These are phyloP conservation scores for Vitellaria paradoxa DNA, from an alignment of 179 eudicot genomes.

Conservation along the genomic window DNA sequence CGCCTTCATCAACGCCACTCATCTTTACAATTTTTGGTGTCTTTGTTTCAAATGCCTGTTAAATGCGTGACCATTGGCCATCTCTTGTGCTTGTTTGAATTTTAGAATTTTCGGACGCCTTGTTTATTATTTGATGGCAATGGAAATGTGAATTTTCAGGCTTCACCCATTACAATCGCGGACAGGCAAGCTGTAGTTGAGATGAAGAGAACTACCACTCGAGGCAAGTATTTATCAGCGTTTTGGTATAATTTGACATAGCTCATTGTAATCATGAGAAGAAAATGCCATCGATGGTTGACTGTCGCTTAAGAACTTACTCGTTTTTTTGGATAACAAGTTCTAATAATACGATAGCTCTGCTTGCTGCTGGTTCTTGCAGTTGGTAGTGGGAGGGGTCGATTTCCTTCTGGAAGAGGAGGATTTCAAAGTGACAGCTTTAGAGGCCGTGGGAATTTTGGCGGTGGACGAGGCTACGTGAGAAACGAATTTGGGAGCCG, in stretches of 20 bases:
- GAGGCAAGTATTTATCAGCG: conserved; percentile 34
- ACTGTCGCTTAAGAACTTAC: not conserved
- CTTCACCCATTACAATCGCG: conserved; percentile 44
- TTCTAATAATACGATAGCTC: not conserved
- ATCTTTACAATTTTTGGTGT: not conserved
- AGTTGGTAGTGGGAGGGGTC: conserved; percentile 47
- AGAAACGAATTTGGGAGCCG: conserved; percentile 40
- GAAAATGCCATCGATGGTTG: not conserved
- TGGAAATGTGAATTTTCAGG: conserved; percentile 29
- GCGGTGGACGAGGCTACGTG: conserved; percentile 36
- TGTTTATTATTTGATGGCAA: not conserved
- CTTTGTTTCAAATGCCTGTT: not conserved
- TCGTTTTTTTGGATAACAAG: not conserved
- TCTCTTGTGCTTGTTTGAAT: not conserved
- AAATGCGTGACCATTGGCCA: not conserved
- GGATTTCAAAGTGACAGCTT: conserved; percentile 48
- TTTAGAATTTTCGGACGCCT: not conserved
- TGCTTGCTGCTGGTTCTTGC: conserved; percentile 19
- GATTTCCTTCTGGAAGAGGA: conserved; percentile 47
- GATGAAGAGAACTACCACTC: conserved; percentile 58
- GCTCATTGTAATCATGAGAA: not conserved
- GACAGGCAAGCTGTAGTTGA: conserved; percentile 52
- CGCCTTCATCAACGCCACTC: not conserved
- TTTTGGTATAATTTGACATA: not conserved
- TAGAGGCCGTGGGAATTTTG: conserved; percentile 48